phyloP scores from a whole-genome alignment of 2,329 filamentous ascomycete species.

The Claviceps fusiformis region DNA sequence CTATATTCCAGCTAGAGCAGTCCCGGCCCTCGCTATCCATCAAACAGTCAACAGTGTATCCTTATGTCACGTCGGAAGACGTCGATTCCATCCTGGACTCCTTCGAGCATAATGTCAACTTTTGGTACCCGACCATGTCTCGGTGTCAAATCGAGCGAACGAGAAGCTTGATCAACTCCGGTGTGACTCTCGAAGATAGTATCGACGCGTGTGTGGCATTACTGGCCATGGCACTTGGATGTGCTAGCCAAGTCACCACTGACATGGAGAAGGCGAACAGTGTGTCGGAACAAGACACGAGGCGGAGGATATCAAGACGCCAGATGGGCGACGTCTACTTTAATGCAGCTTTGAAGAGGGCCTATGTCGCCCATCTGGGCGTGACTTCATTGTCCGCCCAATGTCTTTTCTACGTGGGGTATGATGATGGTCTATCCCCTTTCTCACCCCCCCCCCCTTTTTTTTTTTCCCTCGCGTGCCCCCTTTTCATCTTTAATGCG shows the following conservation, averaged over 20 bases:
- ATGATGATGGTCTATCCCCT: constrained; percentile 8
- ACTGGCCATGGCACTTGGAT: constrained; percentile 34
- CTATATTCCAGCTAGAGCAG: constrained; percentile 35
- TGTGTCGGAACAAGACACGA: constrained; percentile 14
- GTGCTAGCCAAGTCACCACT: constrained; percentile 26
- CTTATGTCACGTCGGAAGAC: constrained; percentile 28
- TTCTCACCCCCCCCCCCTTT: not conserved
- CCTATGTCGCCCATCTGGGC: constrained; percentile 32
- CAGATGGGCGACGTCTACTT: constrained; percentile 30
- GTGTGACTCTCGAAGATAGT: constrained; percentile 22
- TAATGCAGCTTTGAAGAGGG: constrained; percentile 29
- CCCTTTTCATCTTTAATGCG: not conserved
- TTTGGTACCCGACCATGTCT: constrained; percentile 39
- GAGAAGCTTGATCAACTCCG: constrained; percentile 18
- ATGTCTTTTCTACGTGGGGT: constrained; percentile 37
- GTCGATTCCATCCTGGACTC: constrained; percentile 26
- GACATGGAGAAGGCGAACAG: constrained; percentile 12
- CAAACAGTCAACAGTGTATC: constrained; percentile 23
- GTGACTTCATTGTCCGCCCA: constrained; percentile 33
- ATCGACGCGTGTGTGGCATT: constrained; percentile 28
- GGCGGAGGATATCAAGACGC: constrained; percentile 17
- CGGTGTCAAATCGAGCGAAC: constrained; percentile 22
- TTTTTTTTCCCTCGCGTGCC: not conserved
- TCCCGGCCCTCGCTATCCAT: constrained; percentile 22
- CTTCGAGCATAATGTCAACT: constrained; percentile 35